Conservation (phyloP, 2,329 filamentous ascomycete species). For the Exophiala mesophila region DNA sequence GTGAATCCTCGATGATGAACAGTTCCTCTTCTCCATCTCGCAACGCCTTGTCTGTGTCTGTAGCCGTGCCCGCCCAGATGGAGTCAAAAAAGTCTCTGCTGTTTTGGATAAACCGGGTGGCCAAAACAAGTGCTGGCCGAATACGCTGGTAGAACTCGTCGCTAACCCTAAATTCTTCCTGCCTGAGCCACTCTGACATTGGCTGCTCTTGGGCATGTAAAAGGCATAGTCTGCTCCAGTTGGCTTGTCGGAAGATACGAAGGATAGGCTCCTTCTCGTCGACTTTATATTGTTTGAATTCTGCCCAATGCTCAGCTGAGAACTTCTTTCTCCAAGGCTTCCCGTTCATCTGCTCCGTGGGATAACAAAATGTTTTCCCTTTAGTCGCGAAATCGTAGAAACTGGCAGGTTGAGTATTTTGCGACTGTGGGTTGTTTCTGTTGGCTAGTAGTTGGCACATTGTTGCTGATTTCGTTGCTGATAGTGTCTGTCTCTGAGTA, state of each 20-base stretch:
- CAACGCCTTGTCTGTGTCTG: neutral
- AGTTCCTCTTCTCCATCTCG: neutral
- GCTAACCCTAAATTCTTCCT: slow-evolving; percentile 5
- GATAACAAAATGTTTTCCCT: too few species aligned
- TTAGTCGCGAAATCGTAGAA: too few species aligned
- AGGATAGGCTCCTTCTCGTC: too few species aligned
- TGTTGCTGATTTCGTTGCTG: too few species aligned
- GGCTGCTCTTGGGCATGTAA: neutral
- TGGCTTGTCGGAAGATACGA: neutral
- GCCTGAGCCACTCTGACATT: neutral
- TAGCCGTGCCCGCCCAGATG: neutral
- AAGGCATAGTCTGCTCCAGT: neutral
- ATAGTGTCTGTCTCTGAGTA: too few species aligned
- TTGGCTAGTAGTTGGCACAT: too few species aligned
- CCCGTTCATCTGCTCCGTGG: too few species aligned
- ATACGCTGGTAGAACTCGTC: slow-evolving; percentile 6
- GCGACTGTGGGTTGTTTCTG: too few species aligned
- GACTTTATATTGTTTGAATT: too few species aligned
- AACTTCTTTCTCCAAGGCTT: too few species aligned
- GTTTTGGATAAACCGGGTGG: slow-evolving; percentile 1
- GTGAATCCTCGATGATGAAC: neutral
- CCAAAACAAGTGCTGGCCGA: slow-evolving; percentile 6
- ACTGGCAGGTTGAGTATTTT: too few species aligned
- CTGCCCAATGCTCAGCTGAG: too few species aligned
- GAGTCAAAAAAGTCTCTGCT: slow-evolving; percentile 9